phyloP scores from a whole-genome alignment of 2,329 filamentous ascomycete genomes.

The Nigrospora osmanthi region DNA sequence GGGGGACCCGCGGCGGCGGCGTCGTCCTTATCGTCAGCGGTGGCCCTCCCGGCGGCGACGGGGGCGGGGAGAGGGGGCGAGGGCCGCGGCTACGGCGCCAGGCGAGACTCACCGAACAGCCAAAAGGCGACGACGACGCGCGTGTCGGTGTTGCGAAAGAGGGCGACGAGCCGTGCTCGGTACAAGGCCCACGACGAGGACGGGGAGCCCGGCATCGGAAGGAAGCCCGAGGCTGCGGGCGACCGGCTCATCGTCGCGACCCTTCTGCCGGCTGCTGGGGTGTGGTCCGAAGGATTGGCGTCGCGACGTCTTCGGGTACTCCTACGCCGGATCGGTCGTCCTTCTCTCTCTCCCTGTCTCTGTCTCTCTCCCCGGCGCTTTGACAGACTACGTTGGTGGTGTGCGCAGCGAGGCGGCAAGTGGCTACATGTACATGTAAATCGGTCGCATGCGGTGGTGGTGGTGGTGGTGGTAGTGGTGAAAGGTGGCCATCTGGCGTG shows the following conservation, averaged over 20 bases:
- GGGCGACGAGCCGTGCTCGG: conserved; percentile 51
- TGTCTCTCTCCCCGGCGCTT: too few species aligned
- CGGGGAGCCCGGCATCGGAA: conserved; percentile 51
- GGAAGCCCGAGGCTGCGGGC: conserved; percentile 33
- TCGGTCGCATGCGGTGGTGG: too few species aligned
- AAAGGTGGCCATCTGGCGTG: too few species aligned
- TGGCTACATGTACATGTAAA: too few species aligned
- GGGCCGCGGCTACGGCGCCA: not conserved
- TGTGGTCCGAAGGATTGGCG: too few species aligned
- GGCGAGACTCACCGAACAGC: conserved; percentile 66
- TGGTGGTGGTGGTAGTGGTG: too few species aligned
- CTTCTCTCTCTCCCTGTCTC: too few species aligned
- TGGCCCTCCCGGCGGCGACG: not conserved
- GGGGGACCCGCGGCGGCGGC: not conserved
- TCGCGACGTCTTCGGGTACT: too few species aligned
- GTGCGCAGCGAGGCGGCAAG: too few species aligned
- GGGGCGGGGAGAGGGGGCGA: not conserved
- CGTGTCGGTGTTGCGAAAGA: conserved; percentile 61
- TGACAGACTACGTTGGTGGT: too few species aligned
- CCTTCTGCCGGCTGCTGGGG: too few species aligned
- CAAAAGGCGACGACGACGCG: conserved; percentile 78
- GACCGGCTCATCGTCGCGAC: conserved; percentile 23
- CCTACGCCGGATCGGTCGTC: too few species aligned
- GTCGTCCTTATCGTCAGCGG: conserved; percentile 1
- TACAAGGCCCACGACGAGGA: conserved; percentile 69